Percentiles rank a stretch among this genome's conserved stretches.
Evolutionary conservation across 176 grass and related monocot species (phyloP).

Genomic region (Typha latifolia): DNA sequence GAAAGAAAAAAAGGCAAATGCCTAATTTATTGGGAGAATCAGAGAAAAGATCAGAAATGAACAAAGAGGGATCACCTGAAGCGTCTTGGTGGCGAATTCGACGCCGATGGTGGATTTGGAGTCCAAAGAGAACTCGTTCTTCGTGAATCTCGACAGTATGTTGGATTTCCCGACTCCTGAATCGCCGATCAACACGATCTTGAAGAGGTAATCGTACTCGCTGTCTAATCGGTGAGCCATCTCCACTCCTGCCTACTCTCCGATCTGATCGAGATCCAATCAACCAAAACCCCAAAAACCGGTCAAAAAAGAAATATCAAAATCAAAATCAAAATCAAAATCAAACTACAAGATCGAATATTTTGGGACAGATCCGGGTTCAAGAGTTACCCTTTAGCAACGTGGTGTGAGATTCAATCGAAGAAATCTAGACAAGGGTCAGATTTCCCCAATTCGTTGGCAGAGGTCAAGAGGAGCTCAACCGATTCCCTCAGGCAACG

Average conservation of each 20-base stretch:
- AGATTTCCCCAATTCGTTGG: too few species aligned
- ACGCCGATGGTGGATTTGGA: slow-evolving; percentile 55
- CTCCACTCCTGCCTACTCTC: background rate
- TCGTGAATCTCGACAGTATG: slow-evolving; percentile 48
- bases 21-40: background rate
- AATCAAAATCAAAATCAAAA: too few species aligned
- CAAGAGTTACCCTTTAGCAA: too few species aligned
- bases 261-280: slow-evolving; percentile 2
- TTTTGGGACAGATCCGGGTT: too few species aligned
- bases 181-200: slow-evolving; percentile 50
- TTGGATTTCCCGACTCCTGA: slow-evolving; percentile 49
- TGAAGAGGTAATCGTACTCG: slow-evolving; percentile 56
- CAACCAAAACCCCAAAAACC: too few species aligned
- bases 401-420: too few species aligned
- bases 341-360: too few species aligned
- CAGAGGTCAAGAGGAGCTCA: too few species aligned
- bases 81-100: slow-evolving; percentile 51
- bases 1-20: background rate
- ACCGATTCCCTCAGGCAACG: too few species aligned
- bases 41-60: background rate
- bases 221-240: slow-evolving; percentile 56
- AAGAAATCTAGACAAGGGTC: too few species aligned
- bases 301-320: too few species aligned
- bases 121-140: slow-evolving; percentile 45
- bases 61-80: slow-evolving; percentile 19